Evolutionary conservation across 148 eudicot species (phyloP).

Genomic region (Mesembryanthemum crystallinum): DNA sequence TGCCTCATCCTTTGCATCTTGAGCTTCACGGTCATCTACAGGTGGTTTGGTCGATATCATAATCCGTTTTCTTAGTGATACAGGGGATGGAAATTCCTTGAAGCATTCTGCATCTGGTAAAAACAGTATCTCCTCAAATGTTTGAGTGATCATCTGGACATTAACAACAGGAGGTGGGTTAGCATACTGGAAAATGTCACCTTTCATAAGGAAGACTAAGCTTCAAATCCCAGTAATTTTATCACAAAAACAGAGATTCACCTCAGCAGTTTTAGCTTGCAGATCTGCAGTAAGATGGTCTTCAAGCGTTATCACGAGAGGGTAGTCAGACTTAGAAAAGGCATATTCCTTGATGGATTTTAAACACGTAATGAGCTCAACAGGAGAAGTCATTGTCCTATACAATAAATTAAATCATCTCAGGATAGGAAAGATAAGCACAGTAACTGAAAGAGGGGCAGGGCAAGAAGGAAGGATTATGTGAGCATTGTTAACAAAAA

Average conservation of each 20-base stretch:
- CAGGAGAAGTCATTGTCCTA: constrained; percentile 88
- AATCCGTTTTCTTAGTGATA: constrained; percentile 50
- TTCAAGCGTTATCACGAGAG: constrained; percentile 82
- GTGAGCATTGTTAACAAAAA: not conserved
- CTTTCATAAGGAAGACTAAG: not conserved
- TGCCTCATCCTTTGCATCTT: constrained; percentile 37
- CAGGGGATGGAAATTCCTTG: constrained; percentile 84
- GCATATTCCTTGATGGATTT: constrained; percentile 72
- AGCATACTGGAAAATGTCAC: not conserved
- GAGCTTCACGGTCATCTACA: constrained; percentile 55
- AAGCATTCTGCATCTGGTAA: constrained; percentile 60
- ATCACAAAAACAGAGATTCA: constrained; percentile 22
- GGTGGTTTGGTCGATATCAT: constrained; percentile 96
- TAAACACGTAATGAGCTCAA: constrained; percentile 63
- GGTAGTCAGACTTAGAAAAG: constrained; percentile 67
- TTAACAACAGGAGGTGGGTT: not conserved
- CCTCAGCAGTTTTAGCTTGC: constrained; percentile 91
- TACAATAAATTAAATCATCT: constrained; percentile 1
- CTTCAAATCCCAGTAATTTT: not conserved
- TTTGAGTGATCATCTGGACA: constrained; percentile 73
- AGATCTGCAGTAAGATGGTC: constrained; percentile 87
- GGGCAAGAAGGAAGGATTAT: not conserved
- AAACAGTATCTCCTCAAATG: constrained; percentile 76
- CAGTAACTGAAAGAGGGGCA: not conserved
- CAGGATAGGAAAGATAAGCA: not conserved